These are phyloP conservation scores for Austroboletus novae-zelandiae DNA, from an alignment of 1,284 basidiomycete genomes.

Conservation along the genomic window DNA sequence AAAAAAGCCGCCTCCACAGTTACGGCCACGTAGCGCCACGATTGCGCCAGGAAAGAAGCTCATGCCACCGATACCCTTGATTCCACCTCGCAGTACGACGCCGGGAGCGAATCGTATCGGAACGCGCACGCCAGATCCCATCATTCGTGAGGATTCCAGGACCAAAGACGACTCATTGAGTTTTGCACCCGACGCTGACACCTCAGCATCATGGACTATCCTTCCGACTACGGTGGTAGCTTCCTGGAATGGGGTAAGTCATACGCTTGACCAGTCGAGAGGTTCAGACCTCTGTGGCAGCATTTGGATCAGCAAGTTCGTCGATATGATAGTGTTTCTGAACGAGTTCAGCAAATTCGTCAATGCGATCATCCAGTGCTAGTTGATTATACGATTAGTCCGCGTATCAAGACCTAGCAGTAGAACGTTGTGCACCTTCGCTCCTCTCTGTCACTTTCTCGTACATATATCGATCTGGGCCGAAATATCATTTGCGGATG, in stretches of 20 bases:
- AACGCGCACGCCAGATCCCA: conserved; percentile 71
- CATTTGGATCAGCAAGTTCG: conserved; percentile 75
- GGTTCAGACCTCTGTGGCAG: conserved; percentile 62
- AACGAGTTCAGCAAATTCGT: conserved; percentile 76
- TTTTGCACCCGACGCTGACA: conserved; percentile 52
- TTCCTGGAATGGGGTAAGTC: conserved; percentile 45
- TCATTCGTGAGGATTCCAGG: conserved; percentile 79
- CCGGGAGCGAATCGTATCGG: conserved; percentile 67
- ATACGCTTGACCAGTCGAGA: neutral
- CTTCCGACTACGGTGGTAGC: conserved; percentile 78
- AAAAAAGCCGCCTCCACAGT: conserved; percentile 89
- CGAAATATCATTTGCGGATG: conserved; percentile 7
- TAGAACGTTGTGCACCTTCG: conserved; percentile 54
- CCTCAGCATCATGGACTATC: conserved; percentile 71
- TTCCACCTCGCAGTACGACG: conserved; percentile 66
- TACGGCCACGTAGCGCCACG: conserved; percentile 84
- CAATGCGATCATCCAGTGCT: conserved; percentile 84
- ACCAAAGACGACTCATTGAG: conserved; percentile 71
- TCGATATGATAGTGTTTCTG: conserved; percentile 65
- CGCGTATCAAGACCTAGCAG: neutral
- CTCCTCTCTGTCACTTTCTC: conserved; percentile 83
- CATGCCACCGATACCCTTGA: conserved; percentile 62
- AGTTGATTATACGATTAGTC: conserved; percentile 1
- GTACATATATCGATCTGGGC: conserved; percentile 87
- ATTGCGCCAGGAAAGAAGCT: conserved; percentile 91